A percentile compares a stretch with the other conserved stretches of the same genome.
phyloP scores from a whole-genome alignment of 805 yeast species.

The Ascoidea rubescens region DNA sequence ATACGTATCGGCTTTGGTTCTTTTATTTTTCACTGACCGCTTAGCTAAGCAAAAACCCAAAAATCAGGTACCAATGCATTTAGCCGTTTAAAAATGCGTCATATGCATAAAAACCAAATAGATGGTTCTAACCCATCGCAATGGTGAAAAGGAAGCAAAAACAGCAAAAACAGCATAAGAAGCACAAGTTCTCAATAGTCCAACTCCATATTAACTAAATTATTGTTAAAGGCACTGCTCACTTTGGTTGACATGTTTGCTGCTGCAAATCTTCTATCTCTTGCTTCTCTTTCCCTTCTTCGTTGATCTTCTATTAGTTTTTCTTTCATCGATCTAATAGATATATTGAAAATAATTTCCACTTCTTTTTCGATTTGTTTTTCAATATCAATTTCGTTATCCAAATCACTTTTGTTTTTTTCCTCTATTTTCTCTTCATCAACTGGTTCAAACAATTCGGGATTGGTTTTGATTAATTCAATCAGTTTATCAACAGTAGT shows the following conservation, averaged over 20 bases:
- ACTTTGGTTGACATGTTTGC: not conserved
- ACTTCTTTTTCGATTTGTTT: conserved; percentile 11
- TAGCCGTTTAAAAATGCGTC: no score
- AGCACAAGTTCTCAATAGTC: conserved; percentile 16
- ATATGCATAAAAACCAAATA: no score
- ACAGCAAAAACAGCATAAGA: no score
- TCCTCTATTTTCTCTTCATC: conserved; percentile 14
- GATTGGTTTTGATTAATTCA: not conserved
- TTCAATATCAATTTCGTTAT: conserved; percentile 14
- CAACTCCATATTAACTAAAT: conserved; percentile 12
- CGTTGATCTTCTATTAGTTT: conserved; percentile 9
- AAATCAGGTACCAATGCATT: no score
- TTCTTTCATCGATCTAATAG: conserved; percentile 12
- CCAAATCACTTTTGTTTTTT: conserved; percentile 17
- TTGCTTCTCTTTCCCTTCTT: conserved; percentile 11
- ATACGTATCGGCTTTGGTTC: no score
- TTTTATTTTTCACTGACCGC: no score
- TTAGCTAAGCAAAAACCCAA: no score
- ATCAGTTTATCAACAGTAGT: not conserved
- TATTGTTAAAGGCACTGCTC: no score
- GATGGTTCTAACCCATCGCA: no score
- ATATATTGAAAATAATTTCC: not conserved
- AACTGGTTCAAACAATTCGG: not conserved
- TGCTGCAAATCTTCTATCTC: conserved; percentile 16
- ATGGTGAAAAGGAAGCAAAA: no score